Conservation (phyloP, 257 asterid species). For the Avicennia marina region DNA sequence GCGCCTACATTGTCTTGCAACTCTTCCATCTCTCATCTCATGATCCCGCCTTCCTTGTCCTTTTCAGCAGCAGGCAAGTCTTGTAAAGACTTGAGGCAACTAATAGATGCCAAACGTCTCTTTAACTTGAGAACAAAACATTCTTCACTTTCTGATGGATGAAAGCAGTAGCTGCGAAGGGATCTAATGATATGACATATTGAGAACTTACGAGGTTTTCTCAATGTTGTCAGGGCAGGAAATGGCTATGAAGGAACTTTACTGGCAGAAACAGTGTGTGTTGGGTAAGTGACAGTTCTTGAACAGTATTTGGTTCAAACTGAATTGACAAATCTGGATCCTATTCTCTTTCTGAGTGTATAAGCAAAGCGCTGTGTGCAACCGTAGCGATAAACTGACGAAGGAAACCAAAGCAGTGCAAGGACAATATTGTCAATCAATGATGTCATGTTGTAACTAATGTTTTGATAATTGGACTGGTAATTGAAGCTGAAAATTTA, state of each 20-base stretch:
- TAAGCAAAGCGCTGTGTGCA: too few species aligned
- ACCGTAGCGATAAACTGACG: too few species aligned
- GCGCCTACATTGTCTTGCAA: constrained; percentile 60
- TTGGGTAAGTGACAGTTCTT: too few species aligned
- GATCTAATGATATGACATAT: not conserved
- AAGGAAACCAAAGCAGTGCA: too few species aligned
- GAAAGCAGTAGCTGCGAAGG: not conserved
- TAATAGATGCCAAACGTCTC: not conserved
- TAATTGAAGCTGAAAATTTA: too few species aligned
- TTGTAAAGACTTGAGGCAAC: not conserved
- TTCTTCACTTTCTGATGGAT: not conserved
- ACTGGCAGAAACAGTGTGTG: too few species aligned
- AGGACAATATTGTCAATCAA: too few species aligned
- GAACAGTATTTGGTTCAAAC: too few species aligned
- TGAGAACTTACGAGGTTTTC: constrained; percentile 16
- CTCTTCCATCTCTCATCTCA: constrained; percentile 51
- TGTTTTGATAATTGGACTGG: too few species aligned
- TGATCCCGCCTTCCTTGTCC: constrained; percentile 54
- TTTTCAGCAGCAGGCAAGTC: constrained; percentile 72
- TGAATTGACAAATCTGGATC: too few species aligned
- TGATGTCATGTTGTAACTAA: too few species aligned
- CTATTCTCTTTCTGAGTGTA: too few species aligned
- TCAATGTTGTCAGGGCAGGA: constrained; percentile 52
- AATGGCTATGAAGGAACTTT: constrained; percentile 39
- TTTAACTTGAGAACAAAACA: not conserved